Evolutionary conservation across 2,329 filamentous ascomycete genomes (phyloP), one percentile per base, ranked within the genome.

Genomic region (Chaetothyriales sp.): DNA sequence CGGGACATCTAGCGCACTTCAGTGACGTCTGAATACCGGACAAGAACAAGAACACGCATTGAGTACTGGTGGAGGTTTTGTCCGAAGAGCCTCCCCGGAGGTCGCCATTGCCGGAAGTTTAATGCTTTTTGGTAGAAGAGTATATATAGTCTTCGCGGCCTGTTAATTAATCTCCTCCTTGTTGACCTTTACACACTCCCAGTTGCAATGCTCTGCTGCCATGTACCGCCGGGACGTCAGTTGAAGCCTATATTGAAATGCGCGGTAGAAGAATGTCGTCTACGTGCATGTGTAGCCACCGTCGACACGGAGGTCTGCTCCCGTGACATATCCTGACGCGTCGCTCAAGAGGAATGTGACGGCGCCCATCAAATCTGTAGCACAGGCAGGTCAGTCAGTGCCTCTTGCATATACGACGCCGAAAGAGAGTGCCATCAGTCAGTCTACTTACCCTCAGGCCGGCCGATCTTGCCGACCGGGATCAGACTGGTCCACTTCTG

Each of bases 401-500:
- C 9, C n/a, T 5, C 19, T 46, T 46, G 44, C 33, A 46, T 28
- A 46, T 7, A 18, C 1, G 22, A 28, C 44, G 10, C n/a, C n/a
- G n/a, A n/a, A n/a, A 20, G n/a, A 19, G 8, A 25, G 22, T 25
- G 22, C 22, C 22, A 3, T 25, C 22, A 15, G 4, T 10, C 44
- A 15, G 4, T 10, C 44, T 18, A 19, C 44, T 20, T 19, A 46
- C 44, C 57, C 66, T 89, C 82, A 1, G 90, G 90, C 49, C 82
- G 77, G 22, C 90, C 90, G 87, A 97, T 95, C 72, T 90, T 90
- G 53, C 89, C 90, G 65, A 87, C 82, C 0, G 92, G 92, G 56
- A 95, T 97, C 50, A 94, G 76, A 1, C 85, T 89, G 13, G 82
- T 94, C 90, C 90, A 97, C 69, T 92, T 83, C 65, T 83, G 77